Conservation (phyloP, 495 filamentous ascomycete genomes). For the Hypoxylon intermedium region DNA sequence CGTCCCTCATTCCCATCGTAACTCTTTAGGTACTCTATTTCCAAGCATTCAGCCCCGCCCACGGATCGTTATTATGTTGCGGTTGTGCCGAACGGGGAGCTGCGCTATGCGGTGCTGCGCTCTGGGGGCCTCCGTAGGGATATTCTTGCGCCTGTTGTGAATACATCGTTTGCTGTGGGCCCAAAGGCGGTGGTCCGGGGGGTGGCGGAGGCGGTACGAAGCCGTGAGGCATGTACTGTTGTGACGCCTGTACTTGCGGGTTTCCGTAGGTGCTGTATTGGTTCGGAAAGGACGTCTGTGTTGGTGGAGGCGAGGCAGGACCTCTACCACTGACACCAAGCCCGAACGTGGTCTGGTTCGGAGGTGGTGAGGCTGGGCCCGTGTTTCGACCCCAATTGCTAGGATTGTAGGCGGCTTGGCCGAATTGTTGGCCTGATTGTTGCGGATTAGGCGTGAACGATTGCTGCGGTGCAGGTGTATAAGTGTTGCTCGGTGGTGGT, state of each 20-base stretch:
- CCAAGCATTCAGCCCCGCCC: constrained; percentile 88
- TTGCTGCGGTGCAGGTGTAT: constrained; percentile 29
- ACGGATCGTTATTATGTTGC: constrained; percentile 68
- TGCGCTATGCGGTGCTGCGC: constrained; percentile 45
- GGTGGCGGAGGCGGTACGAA: constrained; percentile 94
- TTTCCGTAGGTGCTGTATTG: constrained; percentile 57
- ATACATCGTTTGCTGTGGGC: constrained; percentile 69
- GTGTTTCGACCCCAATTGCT: constrained; percentile 57
- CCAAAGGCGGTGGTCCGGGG: constrained; percentile 76
- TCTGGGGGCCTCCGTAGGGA: constrained; percentile 41
- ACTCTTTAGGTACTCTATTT: constrained; percentile 64
- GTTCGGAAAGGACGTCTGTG: constrained; percentile 54
- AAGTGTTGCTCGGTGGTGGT: constrained; percentile 36
- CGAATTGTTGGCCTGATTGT: constrained; percentile 47
- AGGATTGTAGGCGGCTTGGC: constrained; percentile 55
- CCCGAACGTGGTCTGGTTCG: constrained; percentile 54
- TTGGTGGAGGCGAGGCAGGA: constrained; percentile 62
- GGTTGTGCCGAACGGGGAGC: constrained; percentile 55
- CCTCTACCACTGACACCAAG: constrained; percentile 52
- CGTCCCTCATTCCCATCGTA: constrained; percentile 22
- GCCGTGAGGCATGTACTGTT: constrained; percentile 71
- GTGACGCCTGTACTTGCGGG: constrained; percentile 46
- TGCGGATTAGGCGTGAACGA: constrained; percentile 38
- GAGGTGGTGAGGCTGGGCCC: constrained; percentile 56
- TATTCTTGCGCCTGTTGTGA: constrained; percentile 56